Percentiles rank a stretch among this genome's conserved stretches.
Evolutionary conservation across 441 rosid species (phyloP).

Genomic region (Theobroma grandiflorum): DNA sequence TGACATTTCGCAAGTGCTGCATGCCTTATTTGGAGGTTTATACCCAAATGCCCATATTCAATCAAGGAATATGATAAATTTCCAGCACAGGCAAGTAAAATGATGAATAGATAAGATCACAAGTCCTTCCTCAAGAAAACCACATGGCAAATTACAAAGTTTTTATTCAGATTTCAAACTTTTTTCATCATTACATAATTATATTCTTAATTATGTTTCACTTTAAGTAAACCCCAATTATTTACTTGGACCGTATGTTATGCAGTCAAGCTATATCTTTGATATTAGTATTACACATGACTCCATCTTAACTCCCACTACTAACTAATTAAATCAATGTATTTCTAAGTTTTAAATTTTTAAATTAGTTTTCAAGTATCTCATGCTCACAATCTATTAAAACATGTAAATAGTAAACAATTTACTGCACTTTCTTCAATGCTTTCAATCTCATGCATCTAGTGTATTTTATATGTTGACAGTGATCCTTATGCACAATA

Average conservation of each 20-base stretch:
- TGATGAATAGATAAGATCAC: background rate
- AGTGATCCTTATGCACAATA: background rate
- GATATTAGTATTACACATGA: too few species aligned
- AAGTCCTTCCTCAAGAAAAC: background rate
- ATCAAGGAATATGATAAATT: background rate
- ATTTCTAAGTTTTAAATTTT: background rate
- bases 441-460: background rate
- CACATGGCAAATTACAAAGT: background rate
- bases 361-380: background rate
- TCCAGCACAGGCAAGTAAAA: background rate
- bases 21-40: background rate
- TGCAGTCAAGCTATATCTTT: too few species aligned
- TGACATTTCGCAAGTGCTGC: background rate
- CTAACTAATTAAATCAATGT: background rate
- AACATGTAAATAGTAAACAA: too few species aligned
- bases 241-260: too few species aligned
- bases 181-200: background rate
- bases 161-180: background rate
- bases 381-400: background rate
- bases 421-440: background rate
- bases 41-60: background rate
- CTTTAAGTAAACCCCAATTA: too few species aligned
- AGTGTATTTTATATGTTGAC: background rate
- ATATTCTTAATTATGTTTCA: too few species aligned
- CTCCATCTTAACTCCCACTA: too few species aligned